Percentiles rank a stretch among this genome's conserved stretches.
phyloP scores from a whole-genome alignment of 116 monocot species.

The Zostera marina region DNA sequence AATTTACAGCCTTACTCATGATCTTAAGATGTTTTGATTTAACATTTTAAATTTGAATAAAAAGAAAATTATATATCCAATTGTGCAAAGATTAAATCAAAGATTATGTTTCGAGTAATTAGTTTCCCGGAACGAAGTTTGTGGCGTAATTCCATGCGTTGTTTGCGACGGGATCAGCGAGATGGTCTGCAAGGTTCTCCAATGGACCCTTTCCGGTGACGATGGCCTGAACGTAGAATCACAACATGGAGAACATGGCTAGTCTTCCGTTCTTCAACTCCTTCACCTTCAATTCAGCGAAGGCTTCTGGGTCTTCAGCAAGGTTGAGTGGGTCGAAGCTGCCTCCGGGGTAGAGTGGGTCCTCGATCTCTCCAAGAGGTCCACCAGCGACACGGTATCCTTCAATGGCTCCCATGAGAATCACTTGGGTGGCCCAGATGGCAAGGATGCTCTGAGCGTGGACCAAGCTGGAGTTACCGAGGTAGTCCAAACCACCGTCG shows the following conservation, averaged over 20 bases:
- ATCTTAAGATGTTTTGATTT: too few species aligned
- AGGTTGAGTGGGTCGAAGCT: slow-evolving; percentile 55
- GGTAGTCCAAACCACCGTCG: slow-evolving; percentile 61
- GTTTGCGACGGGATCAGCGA: slow-evolving; percentile 48
- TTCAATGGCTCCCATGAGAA: slow-evolving; percentile 69
- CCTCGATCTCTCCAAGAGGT: slow-evolving; percentile 43
- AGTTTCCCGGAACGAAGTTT: slow-evolving; percentile 54
- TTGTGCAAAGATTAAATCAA: too few species aligned
- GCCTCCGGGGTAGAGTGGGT: slow-evolving; percentile 52
- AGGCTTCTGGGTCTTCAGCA: slow-evolving; percentile 49
- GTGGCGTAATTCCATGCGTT: slow-evolving; percentile 50
- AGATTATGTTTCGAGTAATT: too few species aligned
- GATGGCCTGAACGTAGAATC: slow-evolving; percentile 54
- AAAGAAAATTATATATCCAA: too few species aligned
- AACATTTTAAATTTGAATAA: too few species aligned
- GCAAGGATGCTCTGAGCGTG: slow-evolving; percentile 73
- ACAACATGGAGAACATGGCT: slow-evolving; percentile 55
- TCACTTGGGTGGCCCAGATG: slow-evolving; percentile 52
- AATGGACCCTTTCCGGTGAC: slow-evolving; percentile 41
- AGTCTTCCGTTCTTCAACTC: slow-evolving; percentile 48
- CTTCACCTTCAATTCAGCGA: slow-evolving; percentile 50
- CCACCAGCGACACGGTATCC: slow-evolving; percentile 57
- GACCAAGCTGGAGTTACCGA: slow-evolving; percentile 52
- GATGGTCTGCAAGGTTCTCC: slow-evolving; percentile 52
- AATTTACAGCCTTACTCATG: too few species aligned